Conservation (phyloP, 495 filamentous ascomycete genomes). For the Daldinia grandis region DNA sequence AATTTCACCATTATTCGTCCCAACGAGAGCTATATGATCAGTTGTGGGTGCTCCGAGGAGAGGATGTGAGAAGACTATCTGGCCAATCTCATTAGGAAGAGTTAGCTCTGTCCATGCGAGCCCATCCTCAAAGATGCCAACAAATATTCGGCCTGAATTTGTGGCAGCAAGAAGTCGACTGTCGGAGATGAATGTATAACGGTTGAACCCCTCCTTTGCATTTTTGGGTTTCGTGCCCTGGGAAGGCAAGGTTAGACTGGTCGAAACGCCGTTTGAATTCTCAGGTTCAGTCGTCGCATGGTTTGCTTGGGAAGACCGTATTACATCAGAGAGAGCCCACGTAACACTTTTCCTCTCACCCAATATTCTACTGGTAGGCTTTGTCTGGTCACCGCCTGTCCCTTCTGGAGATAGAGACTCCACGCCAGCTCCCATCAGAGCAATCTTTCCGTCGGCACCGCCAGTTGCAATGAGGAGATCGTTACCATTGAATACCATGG, state of each 20-base stretch:
- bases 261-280: neutral
- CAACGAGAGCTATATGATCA: constrained; percentile 57
- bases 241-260: neutral
- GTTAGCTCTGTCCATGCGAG: constrained; percentile 52
- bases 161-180: constrained; percentile 67
- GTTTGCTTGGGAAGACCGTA: constrained; percentile 15
- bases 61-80: constrained; percentile 43
- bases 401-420: neutral
- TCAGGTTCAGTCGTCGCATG: neutral
- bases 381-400: neutral
- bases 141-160: constrained; percentile 65
- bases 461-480: constrained; percentile 72
- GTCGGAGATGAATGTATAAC: constrained; percentile 70
- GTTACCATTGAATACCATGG: constrained; percentile 49
- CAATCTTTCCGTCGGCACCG: constrained; percentile 79
- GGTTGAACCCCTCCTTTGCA: constrained; percentile 62
- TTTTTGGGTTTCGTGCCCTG: constrained; percentile 37
- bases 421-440: constrained; percentile 46
- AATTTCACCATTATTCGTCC: constrained; percentile 61
- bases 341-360: constrained; percentile 8
- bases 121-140: constrained; percentile 50
- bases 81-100: constrained; percentile 45
- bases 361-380: constrained; percentile 1
- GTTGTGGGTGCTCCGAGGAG: constrained; percentile 29
- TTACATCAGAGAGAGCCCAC: constrained; percentile 34